Conservation (phyloP, 768 basidiomycete species). For the Exsudoporus frostii region DNA sequence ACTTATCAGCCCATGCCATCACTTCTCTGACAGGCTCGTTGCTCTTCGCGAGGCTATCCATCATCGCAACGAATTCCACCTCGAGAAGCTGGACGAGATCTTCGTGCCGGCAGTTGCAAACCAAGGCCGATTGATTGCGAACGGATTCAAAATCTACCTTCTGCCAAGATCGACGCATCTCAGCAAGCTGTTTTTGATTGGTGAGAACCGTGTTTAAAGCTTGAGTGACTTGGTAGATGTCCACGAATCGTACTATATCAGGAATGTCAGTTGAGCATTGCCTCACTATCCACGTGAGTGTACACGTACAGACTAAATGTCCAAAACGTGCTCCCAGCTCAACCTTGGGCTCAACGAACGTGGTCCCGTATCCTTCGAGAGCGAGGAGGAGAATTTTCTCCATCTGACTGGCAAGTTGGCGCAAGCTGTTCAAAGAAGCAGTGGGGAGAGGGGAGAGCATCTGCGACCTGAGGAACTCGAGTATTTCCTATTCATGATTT, state of each 20-base stretch:
- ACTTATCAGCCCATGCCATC: conserved; percentile 90
- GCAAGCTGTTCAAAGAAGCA: conserved; percentile 63
- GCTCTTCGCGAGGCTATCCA: conserved; percentile 70
- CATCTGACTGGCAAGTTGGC: conserved; percentile 87
- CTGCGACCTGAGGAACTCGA: conserved; percentile 80
- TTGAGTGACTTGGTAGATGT: conserved; percentile 90
- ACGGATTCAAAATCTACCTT: conserved; percentile 90
- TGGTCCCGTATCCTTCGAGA: conserved; percentile 79
- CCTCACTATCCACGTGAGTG: not conserved
- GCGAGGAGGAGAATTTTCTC: conserved; percentile 83
- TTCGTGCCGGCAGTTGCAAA: conserved; percentile 90
- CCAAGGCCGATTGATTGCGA: conserved; percentile 87
- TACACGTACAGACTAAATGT: conserved; percentile 76
- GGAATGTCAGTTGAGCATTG: conserved; percentile 5
- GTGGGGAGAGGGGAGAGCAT: conserved; percentile 77
- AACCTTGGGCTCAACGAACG: conserved; percentile 89
- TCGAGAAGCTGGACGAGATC: conserved; percentile 83
- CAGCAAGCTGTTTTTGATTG: conserved; percentile 78
- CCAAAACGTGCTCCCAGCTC: conserved; percentile 89
- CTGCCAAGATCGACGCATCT: conserved; percentile 86
- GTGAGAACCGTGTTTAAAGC: conserved; percentile 85
- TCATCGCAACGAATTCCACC: conserved; percentile 75
- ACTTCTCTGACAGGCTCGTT: conserved; percentile 81
- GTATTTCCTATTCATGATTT: conserved; percentile 64
- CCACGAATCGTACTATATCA: conserved; percentile 76